Conservation (phyloP, 495 filamentous ascomycete genomes). For the Aspergillus diversus region DNA sequence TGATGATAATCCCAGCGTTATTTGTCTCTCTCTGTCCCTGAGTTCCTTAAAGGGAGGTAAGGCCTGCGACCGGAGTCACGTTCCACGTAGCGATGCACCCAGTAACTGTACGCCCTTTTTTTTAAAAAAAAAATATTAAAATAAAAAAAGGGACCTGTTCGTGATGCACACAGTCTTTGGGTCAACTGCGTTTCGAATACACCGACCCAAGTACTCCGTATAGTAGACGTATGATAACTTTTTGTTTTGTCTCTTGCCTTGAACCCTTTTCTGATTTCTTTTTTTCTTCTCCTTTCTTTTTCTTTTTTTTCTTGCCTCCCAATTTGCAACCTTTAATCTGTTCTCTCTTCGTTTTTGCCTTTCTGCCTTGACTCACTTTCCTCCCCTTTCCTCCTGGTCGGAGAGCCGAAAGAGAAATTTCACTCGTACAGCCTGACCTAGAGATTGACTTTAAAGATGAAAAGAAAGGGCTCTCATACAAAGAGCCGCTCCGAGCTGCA, state of each 20-base stretch:
- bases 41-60: constrained; percentile 14
- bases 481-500: constrained; percentile 41
- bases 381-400: constrained; percentile 14
- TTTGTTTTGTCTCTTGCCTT: constrained; percentile 7
- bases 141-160: constrained; percentile 22
- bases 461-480: constrained; percentile 42
- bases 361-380: constrained; percentile 26
- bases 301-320: constrained; percentile 12
- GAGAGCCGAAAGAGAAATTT: constrained; percentile 8
- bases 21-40: constrained; percentile 18
- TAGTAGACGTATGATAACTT: constrained; percentile 32
- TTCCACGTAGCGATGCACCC: constrained; percentile 26
- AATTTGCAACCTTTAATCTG: constrained; percentile 21
- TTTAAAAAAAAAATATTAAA: constrained; percentile 14
- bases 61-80: constrained; percentile 21
- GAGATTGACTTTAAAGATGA: constrained; percentile 36
- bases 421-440: constrained; percentile 25
- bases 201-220: constrained; percentile 30
- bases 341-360: constrained; percentile 19
- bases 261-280: background rate
- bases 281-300: constrained; percentile 13
- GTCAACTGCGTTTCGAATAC: constrained; percentile 31
- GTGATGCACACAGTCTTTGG: constrained; percentile 26
- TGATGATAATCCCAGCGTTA: constrained; percentile 13
- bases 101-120: constrained; percentile 18